Evolutionary conservation across 306 rosid genomes (phyloP).

Genomic region (Senna siamea): DNA sequence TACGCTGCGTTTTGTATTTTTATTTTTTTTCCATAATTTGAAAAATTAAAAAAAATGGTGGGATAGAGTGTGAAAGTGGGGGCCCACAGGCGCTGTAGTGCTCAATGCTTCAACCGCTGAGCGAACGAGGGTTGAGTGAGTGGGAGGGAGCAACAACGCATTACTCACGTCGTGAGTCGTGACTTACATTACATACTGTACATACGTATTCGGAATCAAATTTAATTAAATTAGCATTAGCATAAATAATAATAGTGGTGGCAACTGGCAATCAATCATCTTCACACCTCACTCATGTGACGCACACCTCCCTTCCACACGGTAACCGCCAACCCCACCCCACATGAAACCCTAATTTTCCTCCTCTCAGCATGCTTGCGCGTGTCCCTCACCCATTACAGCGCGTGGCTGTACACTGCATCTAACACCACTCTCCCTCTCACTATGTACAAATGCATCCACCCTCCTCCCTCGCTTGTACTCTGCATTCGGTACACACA

Average conservation of each 20-base stretch:
- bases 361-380: not conserved
- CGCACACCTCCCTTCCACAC: not conserved
- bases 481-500: not conserved
- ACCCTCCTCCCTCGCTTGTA: not conserved
- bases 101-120: constrained; percentile 5
- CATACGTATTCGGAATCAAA: too few species aligned
- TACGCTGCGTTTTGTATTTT: not conserved
- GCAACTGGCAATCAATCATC: constrained; percentile 2
- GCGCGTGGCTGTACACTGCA: not conserved
- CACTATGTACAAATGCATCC: not conserved
- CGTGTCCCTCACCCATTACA: not conserved
- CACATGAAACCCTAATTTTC: constrained; percentile 9
- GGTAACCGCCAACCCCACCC: not conserved
- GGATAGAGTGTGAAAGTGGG: not conserved
- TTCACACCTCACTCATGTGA: not conserved
- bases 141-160: not conserved
- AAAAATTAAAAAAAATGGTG: too few species aligned
- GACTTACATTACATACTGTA: too few species aligned
- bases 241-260: not conserved
- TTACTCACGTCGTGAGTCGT: not conserved
- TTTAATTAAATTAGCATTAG: too few species aligned
- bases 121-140: not conserved
- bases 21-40: too few species aligned
- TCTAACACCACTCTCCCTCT: not conserved
- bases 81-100: not conserved